phyloP scores from a whole-genome alignment of 805 yeast species.

The Hanseniaspora guilliermondii region DNA sequence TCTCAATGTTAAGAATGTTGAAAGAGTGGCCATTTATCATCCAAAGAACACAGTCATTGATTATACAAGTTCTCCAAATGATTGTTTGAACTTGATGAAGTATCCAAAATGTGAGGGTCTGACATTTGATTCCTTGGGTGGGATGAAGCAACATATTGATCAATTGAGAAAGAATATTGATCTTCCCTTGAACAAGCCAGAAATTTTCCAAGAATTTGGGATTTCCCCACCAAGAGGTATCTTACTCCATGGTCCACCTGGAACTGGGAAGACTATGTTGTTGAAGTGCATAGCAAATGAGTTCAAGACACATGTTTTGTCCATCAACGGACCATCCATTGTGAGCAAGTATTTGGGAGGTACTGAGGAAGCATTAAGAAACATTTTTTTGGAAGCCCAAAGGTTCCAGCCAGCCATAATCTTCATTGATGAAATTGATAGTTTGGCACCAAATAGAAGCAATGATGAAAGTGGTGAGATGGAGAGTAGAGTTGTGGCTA shows the following conservation, averaged over 20 bases:
- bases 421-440: constrained; percentile 87
- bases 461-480: constrained; percentile 83
- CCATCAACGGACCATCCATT: constrained; percentile 81
- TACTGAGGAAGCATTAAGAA: constrained; percentile 76
- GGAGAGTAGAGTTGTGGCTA: constrained; percentile 82
- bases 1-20: constrained; percentile 32
- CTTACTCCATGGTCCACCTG: constrained; percentile 91
- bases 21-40: constrained; percentile 33
- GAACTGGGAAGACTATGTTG: constrained; percentile 90
- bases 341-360: constrained; percentile 91
- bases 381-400: constrained; percentile 71
- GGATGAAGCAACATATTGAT: constrained; percentile 52
- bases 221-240: constrained; percentile 88
- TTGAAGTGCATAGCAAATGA: constrained; percentile 71
- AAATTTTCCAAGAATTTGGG: constrained; percentile 69
- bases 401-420: constrained; percentile 78
- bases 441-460: constrained; percentile 73
- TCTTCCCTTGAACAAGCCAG: constrained; percentile 69
- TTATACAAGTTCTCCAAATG: not conserved
- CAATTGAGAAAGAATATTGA: constrained; percentile 55
- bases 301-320: constrained; percentile 67
- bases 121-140: constrained; percentile 58
- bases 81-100: constrained; percentile 26
- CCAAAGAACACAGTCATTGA: constrained; percentile 19
- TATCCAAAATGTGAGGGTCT: constrained; percentile 35